Evolutionary conservation across 2,329 filamentous ascomycete genomes (phyloP).

Genomic region (Thermochaetoides dissita): DNA sequence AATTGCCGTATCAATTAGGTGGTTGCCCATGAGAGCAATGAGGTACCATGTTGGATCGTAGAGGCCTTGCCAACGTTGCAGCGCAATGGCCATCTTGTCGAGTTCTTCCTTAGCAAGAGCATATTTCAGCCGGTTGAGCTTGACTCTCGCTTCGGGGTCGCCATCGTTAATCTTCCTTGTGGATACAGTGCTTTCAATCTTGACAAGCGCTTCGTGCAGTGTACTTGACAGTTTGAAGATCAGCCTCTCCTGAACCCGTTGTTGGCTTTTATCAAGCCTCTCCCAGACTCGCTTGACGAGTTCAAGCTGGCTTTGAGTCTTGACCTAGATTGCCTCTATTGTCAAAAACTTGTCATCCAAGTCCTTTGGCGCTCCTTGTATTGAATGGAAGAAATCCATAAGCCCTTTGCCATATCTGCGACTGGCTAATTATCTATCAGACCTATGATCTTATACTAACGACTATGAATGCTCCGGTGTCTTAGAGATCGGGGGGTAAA

Average conservation of each 20-base stretch:
- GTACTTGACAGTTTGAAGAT: background rate
- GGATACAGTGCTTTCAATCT: background rate
- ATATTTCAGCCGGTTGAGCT: background rate
- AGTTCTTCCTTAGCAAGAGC: background rate
- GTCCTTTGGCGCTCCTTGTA: background rate
- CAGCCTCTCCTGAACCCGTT: background rate
- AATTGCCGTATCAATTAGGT: background rate
- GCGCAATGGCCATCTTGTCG: background rate
- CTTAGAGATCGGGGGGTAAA: no score
- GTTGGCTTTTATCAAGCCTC: background rate
- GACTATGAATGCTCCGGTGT: background rate
- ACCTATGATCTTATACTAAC: background rate
- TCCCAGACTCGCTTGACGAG: background rate
- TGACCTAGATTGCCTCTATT: background rate
- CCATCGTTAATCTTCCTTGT: background rate
- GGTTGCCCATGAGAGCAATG: background rate
- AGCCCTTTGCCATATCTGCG: background rate
- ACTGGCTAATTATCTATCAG: background rate
- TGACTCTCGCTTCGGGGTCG: background rate
- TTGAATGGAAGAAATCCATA: background rate
- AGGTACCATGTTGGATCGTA: background rate
- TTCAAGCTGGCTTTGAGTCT: background rate
- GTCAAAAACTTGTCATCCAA: background rate
- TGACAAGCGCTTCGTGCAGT: background rate
- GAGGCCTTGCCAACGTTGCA: background rate